Conservation (phyloP, 169 alveolate genomes). For the Amoebophrya sp. region DNA sequence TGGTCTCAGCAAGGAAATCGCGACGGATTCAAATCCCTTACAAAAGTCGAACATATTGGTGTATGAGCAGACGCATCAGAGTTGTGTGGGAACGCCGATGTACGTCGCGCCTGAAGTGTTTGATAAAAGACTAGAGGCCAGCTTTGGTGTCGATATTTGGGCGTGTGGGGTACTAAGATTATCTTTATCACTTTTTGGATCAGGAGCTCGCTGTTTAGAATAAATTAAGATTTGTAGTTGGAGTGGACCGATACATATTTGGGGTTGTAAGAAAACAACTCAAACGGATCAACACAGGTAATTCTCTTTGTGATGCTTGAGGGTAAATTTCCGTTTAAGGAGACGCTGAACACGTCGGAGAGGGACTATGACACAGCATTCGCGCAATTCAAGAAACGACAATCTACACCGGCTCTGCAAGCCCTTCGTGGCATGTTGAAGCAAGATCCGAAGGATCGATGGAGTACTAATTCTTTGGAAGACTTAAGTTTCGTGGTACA, state of each 20-base stretch:
- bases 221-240: no score
- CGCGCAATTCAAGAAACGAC: neutral
- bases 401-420: neutral
- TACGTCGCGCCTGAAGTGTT: neutral
- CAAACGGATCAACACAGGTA: no score
- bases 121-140: neutral
- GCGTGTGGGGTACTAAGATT: constrained; percentile 26
- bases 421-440: neutral
- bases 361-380: constrained; percentile 7
- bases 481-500: neutral
- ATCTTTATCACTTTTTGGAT: no score
- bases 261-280: no score
- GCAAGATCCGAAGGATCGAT: neutral
- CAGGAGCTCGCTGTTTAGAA: no score
- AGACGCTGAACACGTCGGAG: constrained; percentile 17
- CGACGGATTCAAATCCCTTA: neutral
- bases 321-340: constrained; percentile 11
- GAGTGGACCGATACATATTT: no score
- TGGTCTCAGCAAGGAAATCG: neutral
- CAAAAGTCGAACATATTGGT: neutral
- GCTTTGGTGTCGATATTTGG: neutral
- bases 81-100: neutral
- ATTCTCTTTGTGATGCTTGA: constrained; percentile 6
- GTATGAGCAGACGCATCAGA: neutral
- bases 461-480: neutral